Percentiles rank a stretch among this genome's conserved stretches.
These are phyloP conservation scores for Cyberlindnera japonica DNA, from an alignment of 805 yeast species.

Conservation along the genomic window DNA sequence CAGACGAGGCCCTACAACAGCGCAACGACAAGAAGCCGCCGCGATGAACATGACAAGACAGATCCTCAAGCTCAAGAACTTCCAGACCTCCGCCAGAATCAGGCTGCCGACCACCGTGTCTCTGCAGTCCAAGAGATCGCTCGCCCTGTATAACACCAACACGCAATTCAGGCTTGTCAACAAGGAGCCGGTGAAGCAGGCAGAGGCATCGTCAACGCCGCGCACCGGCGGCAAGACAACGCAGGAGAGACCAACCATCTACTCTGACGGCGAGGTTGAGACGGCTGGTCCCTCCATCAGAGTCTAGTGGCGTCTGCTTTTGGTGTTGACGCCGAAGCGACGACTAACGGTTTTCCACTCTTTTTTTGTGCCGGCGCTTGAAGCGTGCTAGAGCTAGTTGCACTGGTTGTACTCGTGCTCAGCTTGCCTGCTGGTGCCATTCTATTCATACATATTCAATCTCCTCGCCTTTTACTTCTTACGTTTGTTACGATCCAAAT, in stretches of 20 bases:
- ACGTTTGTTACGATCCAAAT: slow-evolving; percentile 1
- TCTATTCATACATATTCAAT: slow-evolving; percentile 1
- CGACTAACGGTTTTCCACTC: too few relatives aligned
- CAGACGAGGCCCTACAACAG: not conserved
- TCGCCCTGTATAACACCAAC: slow-evolving; percentile 19
- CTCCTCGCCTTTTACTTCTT: too few relatives aligned
- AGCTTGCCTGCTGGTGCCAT: not conserved
- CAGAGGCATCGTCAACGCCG: slow-evolving; percentile 13
- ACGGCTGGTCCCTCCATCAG: slow-evolving; percentile 30
- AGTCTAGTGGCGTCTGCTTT: slow-evolving; percentile 11
- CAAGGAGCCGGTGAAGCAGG: slow-evolving; percentile 16
- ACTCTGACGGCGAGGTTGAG: slow-evolving; percentile 31
- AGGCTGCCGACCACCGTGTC: slow-evolving; percentile 14
- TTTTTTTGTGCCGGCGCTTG: too few relatives aligned
- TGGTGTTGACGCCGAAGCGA: too few relatives aligned
- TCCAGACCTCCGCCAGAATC: slow-evolving; percentile 28
- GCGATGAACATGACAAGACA: slow-evolving; percentile 10
- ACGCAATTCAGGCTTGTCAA: slow-evolving; percentile 23
- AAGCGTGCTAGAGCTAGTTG: too few relatives aligned
- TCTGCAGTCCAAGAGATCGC: slow-evolving; percentile 20
- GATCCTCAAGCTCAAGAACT: slow-evolving; percentile 23
- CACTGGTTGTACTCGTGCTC: not conserved
- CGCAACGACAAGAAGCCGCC: not conserved
- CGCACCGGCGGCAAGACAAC: slow-evolving; percentile 15
- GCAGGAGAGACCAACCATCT: slow-evolving; percentile 25